Conservation (phyloP, 2,329 filamentous ascomycete genomes). For the Fusarium incarnatum region DNA sequence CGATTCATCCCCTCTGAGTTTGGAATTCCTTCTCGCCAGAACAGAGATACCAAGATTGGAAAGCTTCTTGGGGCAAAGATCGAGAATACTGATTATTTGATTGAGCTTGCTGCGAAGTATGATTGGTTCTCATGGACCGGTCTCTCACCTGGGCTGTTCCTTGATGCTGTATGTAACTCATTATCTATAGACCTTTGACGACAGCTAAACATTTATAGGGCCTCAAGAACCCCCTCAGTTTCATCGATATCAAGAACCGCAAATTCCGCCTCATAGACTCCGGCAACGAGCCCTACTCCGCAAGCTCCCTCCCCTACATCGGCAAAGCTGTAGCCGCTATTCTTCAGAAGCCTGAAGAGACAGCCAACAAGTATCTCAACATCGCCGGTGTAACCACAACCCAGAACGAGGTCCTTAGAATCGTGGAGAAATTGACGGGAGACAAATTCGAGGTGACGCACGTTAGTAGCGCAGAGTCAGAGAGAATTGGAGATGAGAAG, state of each 20-base stretch:
- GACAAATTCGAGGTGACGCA: constrained; percentile 11
- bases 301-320: neutral
- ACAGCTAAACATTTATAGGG: neutral
- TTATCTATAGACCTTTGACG: accelerated
- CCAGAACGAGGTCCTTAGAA: constrained; percentile 2
- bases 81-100: constrained; percentile 14
- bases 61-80: neutral
- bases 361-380: constrained; percentile 8
- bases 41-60: constrained; percentile 8
- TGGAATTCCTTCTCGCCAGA: constrained; percentile 10
- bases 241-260: constrained; percentile 5
- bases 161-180: neutral
- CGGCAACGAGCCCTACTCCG: constrained; percentile 9
- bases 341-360: neutral
- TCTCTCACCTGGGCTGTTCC: neutral
- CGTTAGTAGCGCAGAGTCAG: neutral
- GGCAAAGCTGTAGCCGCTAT: constrained; percentile 9
- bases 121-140: constrained; percentile 22
- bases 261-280: constrained; percentile 20
- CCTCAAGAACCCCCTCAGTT: neutral
- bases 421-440: neutral
- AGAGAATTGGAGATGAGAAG: constrained; percentile 15
- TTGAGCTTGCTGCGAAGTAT: constrained; percentile 11
- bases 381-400: constrained; percentile 15
- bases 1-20: constrained; percentile 17